Evolutionary conservation across 176 grass and related monocot genomes (phyloP).

Genomic region (Panicum miliaceum): DNA sequence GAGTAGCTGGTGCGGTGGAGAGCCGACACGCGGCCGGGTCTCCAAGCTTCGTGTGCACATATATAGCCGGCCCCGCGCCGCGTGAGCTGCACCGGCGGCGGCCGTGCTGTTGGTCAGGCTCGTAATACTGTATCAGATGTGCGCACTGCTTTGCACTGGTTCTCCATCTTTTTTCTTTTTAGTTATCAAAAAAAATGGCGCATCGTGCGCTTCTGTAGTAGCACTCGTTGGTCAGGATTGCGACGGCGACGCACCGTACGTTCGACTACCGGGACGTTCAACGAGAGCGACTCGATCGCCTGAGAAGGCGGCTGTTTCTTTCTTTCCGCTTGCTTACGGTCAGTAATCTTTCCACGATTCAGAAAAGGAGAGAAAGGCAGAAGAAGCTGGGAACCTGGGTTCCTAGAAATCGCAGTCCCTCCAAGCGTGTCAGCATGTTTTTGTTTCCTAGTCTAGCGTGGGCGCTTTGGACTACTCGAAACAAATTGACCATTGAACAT

Average conservation of each 20-base stretch:
- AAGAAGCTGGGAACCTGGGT: background rate
- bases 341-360: background rate
- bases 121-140: background rate
- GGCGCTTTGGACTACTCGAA: no score
- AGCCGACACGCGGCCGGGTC: constrained; percentile 3
- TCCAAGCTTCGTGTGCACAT: background rate
- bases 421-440: no score
- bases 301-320: no score
- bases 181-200: background rate
- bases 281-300: constrained; percentile 16
- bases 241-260: background rate
- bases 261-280: background rate
- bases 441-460: no score
- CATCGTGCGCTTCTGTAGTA: constrained; percentile 5
- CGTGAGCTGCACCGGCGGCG: constrained; percentile 30
- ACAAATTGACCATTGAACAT: no score
- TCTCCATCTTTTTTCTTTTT: background rate
- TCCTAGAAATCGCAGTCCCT: no score
- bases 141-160: background rate
- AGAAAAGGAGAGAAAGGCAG: background rate
- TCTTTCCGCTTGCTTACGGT: background rate
- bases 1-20: constrained; percentile 12
- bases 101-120: background rate
- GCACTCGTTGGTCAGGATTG: background rate
- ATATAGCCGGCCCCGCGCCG: constrained; percentile 19